phyloP scores from a whole-genome alignment of 2,329 filamentous ascomycete species.

The Furcasterigmium furcatum region DNA sequence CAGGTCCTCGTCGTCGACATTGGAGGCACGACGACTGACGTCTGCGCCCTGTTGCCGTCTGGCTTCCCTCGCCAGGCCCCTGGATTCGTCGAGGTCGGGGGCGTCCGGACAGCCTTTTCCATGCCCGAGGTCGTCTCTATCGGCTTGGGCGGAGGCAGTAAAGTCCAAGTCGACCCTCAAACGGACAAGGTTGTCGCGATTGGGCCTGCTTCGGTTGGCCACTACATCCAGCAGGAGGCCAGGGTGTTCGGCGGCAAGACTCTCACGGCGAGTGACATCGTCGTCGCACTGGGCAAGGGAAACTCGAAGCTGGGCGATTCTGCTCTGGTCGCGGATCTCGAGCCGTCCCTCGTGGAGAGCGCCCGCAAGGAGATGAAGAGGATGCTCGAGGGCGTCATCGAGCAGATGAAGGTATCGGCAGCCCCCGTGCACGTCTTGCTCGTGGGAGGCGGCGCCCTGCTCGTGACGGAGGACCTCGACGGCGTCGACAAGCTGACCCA shows the following conservation, averaged over 20 bases:
- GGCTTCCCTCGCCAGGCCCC: constrained; percentile 59
- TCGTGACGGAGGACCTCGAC: constrained; percentile 42
- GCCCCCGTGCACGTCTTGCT: constrained; percentile 49
- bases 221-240: constrained; percentile 44
- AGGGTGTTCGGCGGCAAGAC: constrained; percentile 50
- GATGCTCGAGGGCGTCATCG: constrained; percentile 48
- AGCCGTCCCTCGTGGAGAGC: constrained; percentile 12
- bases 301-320: constrained; percentile 25
- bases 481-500: constrained; percentile 47
- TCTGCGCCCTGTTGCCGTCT: constrained; percentile 52
- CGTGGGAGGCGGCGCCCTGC: constrained; percentile 54
- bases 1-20: constrained; percentile 52
- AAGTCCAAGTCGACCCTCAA: constrained; percentile 15
- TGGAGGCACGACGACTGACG: constrained; percentile 59
- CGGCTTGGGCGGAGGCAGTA: constrained; percentile 52
- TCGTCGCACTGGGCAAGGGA: constrained; percentile 32
- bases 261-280: constrained; percentile 51
- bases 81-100: constrained; percentile 54
- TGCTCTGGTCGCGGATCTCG: constrained; percentile 19
- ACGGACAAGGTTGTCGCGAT: constrained; percentile 29
- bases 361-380: constrained; percentile 33
- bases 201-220: constrained; percentile 54
- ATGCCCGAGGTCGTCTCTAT: constrained; percentile 55
- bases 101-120: constrained; percentile 56
- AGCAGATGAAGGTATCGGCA: constrained; percentile 54